Base-by-base conservation (phyloP, 106 monocot genomes). In the Dendrobium officinale region DNA sequence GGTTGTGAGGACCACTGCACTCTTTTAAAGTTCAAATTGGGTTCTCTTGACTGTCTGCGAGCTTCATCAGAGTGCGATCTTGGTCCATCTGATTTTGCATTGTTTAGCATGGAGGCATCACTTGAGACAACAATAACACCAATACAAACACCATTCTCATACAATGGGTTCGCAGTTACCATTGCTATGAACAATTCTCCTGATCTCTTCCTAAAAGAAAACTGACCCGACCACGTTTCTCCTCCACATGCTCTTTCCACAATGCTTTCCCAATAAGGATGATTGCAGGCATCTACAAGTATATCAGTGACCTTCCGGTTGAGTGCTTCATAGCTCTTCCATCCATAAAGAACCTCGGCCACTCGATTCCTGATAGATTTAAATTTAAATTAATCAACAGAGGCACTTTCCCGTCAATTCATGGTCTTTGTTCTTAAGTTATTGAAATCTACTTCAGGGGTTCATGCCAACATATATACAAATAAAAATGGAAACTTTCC, bases 301-400 rank as follows among this genome's bases (percentile, higher is more conserved):
- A 88, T 73, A 67, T 78, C 77, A 51, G 77, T 22, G 27, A 87
- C n/a, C 29, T 9, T 85, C 59, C 74, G 79, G 77, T 81, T 84
- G 73, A 85, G 61, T 43, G 77, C 85, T 88, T 88, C 85, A 64
- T 61, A 78, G 51, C 82, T 79, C 77, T 31, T 83, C 88, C 88
- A 88, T 61, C 88, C 88, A 74, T 80, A 88, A 2, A 88, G 79
- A 67, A 80, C 61, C 73, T 88, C 88, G 41, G 88, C 88, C 11
- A 82, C 44, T 78, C 56, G 79, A 85, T 85, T 88, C 88, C 88
- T 88, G 85, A 72, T 27, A 67, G 74, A 74, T 74, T 70, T 19
- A 74, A 74, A 74, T 20, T 11, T 74, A 29, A 74, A 74, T 29
- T 74, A 74, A 74, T 18, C 70, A 70, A 33, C 74, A 20, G 16